Conservation (phyloP, 1,284 basidiomycete genomes). For the Microbotryum intermedium region DNA sequence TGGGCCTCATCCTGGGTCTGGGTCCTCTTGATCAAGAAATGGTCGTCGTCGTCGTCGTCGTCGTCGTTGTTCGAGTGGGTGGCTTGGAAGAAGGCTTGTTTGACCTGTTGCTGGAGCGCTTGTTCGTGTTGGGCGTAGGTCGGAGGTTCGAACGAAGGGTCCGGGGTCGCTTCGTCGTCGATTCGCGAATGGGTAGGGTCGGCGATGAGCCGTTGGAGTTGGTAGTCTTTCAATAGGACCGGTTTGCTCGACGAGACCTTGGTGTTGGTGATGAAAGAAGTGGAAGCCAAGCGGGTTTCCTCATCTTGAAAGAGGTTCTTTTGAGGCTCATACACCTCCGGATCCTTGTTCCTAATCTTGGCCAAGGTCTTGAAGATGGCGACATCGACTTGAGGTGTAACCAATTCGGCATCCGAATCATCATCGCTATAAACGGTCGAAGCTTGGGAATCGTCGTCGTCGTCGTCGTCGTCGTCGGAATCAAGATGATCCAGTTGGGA, state of each 20-base stretch:
- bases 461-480: constrained; percentile 24
- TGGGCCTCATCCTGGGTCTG: constrained; percentile 68
- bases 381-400: constrained; percentile 88
- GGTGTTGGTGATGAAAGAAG: constrained; percentile 44
- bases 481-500: constrained; percentile 46
- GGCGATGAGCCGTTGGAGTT: constrained; percentile 41
- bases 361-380: constrained; percentile 88
- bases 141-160: background rate
- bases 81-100: constrained; percentile 56
- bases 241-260: constrained; percentile 36
- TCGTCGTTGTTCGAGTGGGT: constrained; percentile 46
- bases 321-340: constrained; percentile 57
- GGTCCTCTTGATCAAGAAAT: constrained; percentile 58
- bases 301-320: constrained; percentile 54
- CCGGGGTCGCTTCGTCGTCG: constrained; percentile 1
- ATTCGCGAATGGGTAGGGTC: constrained; percentile 21
- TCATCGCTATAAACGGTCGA: constrained; percentile 52
- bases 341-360: constrained; percentile 74
- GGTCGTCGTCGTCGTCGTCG: constrained; percentile 50
- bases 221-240: constrained; percentile 44
- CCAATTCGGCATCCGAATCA: constrained; percentile 89
- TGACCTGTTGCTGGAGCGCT: constrained; percentile 68
- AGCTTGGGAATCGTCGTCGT: constrained; percentile 46
- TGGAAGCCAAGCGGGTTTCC: constrained; percentile 35
- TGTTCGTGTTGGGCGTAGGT: constrained; percentile 56